Evolutionary conservation across 2,329 filamentous ascomycete genomes (phyloP), one percentile per base, ranked within the genome.

Genomic region (Penicillium sp.): DNA sequence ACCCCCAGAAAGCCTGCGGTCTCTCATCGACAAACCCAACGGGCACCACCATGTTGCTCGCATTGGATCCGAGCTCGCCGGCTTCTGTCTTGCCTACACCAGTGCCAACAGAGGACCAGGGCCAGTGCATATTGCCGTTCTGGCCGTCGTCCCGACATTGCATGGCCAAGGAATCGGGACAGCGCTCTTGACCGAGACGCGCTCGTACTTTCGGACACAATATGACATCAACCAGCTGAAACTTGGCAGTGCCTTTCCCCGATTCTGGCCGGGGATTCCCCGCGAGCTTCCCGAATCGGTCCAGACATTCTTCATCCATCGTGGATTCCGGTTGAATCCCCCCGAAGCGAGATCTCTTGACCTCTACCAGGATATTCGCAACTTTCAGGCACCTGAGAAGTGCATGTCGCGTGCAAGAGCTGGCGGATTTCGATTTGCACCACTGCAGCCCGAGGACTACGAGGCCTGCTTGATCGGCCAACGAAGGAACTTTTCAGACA

Each of bases 221-320:
- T 57, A 59, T 39, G 56, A 57, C 5, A 44, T 66, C 6, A 54
- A 54, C 37, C 53, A 45, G 2, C 42, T 63, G n/a, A 55, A 62
- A 5, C 50, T 66, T 26, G 61, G 60, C 27, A 64, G 60, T 42
- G 53, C 58, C 3, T 72, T 72, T 37, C 73, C 73, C 29, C 62
- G 73, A n/a, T 70, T 76, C 50, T 76, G 72, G 69, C 72, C 72
- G 4, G 70, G 69, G 2, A 63, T 75, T 3, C 73, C 72, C 2
- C 56, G 59, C 2, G 67, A 73, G 42, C 57, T 75, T 29, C 55
- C 66, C 5, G 52, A 62, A 36, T 42, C 54, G 1, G 56, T 61
- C 3, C 66, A 69, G 25, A 54, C 67, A 3, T 76, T 74, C 50
- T 72, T 73, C 41, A 62, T 66, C 7, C 68, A 73, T 46, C 65